Base-by-base conservation (phyloP, 2,329 filamentous ascomycete genomes). In the Claviceps monticola region DNA sequence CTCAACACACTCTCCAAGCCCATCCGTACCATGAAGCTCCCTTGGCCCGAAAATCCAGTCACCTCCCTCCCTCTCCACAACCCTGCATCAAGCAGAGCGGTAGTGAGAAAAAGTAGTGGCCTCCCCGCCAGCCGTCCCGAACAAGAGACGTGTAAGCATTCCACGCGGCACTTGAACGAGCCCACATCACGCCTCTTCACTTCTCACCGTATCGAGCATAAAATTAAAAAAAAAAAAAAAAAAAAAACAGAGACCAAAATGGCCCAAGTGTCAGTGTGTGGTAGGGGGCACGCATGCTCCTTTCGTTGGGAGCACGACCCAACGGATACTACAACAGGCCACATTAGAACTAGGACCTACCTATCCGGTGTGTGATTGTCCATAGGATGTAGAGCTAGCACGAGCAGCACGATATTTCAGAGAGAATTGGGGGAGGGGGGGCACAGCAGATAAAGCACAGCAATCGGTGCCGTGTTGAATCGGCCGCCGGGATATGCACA, bases 31-130 rank as follows among this genome's bases (percentile, higher is more conserved):
- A 34, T 34, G 29, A 34, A 34, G 9, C 29, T 34, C 29, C 9
- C 29, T 11, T 11, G 3, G 3, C 29, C 29, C 29, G 29, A 34
- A 11, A 34, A 34, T 3, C 29, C 29, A 11, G 9, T 4, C 23
- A 7, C 23, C 23, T 23, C 23, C 23, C 41, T 36, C 44, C 14
- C 76, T 76, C 76, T 71, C 75, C 70, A 58, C 74, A 70, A 60
- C 72, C 66, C 62, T 65, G 64, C 74, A 52, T 65, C 54, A 68
- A 69, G 73, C 70, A 66, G 59, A 62, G 66, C 59, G 67, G 71
- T 67, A 75, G 73, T 74, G 75, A 77, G 75, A 73, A 76, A 76
- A 75, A 65, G 58, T 60, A 56, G 56, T 58, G 60, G 45, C 59
- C 54, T 51, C 56, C 54, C 53, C 48, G 49, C 53, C 43, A 46